Evolutionary conservation across 2,329 filamentous ascomycete species (phyloP).

Genomic region (Penicillium sp.): DNA sequence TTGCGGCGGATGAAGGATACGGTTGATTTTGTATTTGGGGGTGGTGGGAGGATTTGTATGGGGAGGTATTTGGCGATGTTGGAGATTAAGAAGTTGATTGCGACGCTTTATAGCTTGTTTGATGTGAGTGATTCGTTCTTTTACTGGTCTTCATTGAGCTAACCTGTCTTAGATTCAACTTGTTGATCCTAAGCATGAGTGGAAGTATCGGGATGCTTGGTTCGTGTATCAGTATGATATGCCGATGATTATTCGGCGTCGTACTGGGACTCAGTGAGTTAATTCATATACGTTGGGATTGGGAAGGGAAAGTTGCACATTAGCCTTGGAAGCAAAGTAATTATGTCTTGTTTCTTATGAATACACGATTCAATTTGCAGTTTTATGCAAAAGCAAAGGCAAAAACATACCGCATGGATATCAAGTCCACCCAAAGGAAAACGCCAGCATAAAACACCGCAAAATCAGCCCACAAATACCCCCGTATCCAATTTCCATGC

Average conservation of each 20-base stretch:
- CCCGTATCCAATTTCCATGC: slow-evolving; percentile 16
- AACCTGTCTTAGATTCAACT: slow-evolving; percentile 52
- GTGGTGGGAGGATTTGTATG: slow-evolving; percentile 57
- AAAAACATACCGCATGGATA: slow-evolving; percentile 24
- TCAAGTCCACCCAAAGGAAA: slow-evolving; percentile 16
- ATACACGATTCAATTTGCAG: slow-evolving; percentile 11
- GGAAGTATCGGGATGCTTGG: slow-evolving; percentile 59
- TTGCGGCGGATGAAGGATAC: slow-evolving; percentile 40
- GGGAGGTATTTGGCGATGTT: slow-evolving; percentile 57
- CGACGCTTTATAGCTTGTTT: slow-evolving; percentile 42
- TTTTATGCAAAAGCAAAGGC: slow-evolving; percentile 10
- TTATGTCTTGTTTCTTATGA: slow-evolving; percentile 3
- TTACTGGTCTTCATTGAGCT: slow-evolving; percentile 25
- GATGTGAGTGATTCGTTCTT: slow-evolving; percentile 13
- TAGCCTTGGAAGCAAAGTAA: background rate
- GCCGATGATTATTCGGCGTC: slow-evolving; percentile 42
- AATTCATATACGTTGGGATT: background rate
- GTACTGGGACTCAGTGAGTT: background rate
- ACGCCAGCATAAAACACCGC: slow-evolving; percentile 9
- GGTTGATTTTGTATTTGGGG: slow-evolving; percentile 51
- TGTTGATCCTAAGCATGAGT: slow-evolving; percentile 50
- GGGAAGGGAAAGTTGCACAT: background rate
- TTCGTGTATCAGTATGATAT: slow-evolving; percentile 62
- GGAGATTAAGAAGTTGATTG: slow-evolving; percentile 62
- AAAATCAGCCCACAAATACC: slow-evolving; percentile 10